A percentile compares a stretch with the other conserved stretches of the same genome.
phyloP scores from a whole-genome alignment of 257 asterid genomes.

The Fraxinus cuspidata region DNA sequence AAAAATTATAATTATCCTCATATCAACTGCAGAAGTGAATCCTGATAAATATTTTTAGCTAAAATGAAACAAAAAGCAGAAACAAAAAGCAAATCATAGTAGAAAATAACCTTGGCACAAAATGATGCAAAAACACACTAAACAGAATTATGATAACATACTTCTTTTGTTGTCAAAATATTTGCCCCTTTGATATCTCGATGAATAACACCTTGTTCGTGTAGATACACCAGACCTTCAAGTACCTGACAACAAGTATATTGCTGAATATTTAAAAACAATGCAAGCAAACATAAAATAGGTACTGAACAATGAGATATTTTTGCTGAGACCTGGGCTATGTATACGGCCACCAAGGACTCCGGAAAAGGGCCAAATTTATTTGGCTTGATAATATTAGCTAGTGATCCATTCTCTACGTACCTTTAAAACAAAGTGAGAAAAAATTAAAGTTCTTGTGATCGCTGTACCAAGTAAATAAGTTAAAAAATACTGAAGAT shows the following conservation, averaged over 20 bases:
- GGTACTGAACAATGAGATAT: constrained; percentile 20
- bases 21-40: not conserved
- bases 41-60: not conserved
- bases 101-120: constrained; percentile 3
- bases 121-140: constrained; percentile 4
- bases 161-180: constrained; percentile 98
- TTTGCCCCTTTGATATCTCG: constrained; percentile 99
- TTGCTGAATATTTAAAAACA: constrained; percentile 26
- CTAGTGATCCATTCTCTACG: constrained; percentile 99
- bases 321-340: constrained; percentile 74
- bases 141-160: constrained; percentile 24
- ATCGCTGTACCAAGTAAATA: constrained; percentile 6
- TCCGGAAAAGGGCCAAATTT: constrained; percentile 99
- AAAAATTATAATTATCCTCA: not conserved
- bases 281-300: constrained; percentile 18
- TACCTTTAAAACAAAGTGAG: constrained; percentile 50
- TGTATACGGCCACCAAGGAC: constrained; percentile 92
- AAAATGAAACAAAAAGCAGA: constrained; percentile 10
- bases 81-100: not conserved
- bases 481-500: constrained; percentile 18
- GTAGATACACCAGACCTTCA: constrained; percentile 97
- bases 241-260: constrained; percentile 58
- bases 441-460: constrained; percentile 3
- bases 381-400: constrained; percentile 93
- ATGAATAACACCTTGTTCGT: constrained; percentile 99